Evolutionary conservation across 192 early-diverging fungal species (phyloP), one percentile per base, ranked within the genome.

Genomic region (Rhizoclosmatium sp.): DNA sequence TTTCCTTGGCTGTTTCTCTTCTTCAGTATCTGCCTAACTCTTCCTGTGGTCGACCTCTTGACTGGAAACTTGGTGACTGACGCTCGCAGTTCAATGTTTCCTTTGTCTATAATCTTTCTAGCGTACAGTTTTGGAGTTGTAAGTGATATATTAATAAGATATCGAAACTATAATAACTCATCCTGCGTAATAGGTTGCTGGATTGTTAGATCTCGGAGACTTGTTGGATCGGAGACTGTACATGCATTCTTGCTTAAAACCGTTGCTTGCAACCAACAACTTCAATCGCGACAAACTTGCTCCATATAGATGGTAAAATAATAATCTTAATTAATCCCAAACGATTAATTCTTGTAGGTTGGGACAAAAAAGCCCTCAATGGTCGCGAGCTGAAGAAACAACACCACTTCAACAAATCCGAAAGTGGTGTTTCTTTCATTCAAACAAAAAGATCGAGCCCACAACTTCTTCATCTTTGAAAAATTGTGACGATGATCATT

Each of bases 211-310:
- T 58, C 21, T 71, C 5, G 49, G 48, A 7, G 51, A n/a, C 12
- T 31, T 54, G 47, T 4, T 56, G 19, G 69, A 71, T 56, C 9
- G 48, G 14, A 16, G 69, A 4, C 14, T 9, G 1, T 5, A 54
- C 21, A 71, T 71, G 48, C 12, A 71, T 31, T 41, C 47, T 1
- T 71, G 1, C 47, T 56, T 71, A 5, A 23, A 56, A 2, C 48
- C 69, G 4, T 39, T 71, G 21, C 5, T 71, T 12, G 69, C 69
- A 7, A 54, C 69, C 16, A 71, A 71, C 51, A 71, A 71, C 49
- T 56, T 71, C 69, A 71, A 40, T 9, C 0, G 12, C 4, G 9
- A 46, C 47, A 56, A 71, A 42, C 48, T 54, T 23, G 69, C 47
- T 19, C 2, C 69, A 19, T 54, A 71, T 16, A 48, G 23, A 54